Base-by-base conservation (phyloP, 768 basidiomycete species). In the Phallus indusiatus region DNA sequence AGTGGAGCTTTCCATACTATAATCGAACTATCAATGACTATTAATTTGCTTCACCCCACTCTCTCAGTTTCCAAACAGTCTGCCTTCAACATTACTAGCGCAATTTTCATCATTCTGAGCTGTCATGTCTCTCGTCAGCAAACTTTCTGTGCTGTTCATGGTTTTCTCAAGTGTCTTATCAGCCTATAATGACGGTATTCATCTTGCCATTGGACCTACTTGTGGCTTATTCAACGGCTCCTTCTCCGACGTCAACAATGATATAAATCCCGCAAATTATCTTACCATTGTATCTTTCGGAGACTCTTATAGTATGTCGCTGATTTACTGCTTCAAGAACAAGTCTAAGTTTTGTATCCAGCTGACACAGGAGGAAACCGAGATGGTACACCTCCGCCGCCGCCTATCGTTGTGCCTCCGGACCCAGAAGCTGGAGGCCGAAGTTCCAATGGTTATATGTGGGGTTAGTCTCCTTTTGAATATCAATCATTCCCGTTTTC, bases 241-340 rank as follows among this genome's bases (percentile, higher is more conserved):
- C 3, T 68, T 72, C 4, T 69, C 77, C 1, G 76, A 81, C 60
- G 71, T 79, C 16, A 82, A 80, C 48, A 78, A 76, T 0, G 81
- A 81, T 0, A 63, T 83, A 12, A 34, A 67, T 49, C 68, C 34
- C 16, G 47, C 77, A 16, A 24, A 60, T 0, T 69, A 75, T 60
- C 75, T 74, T 60, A 82, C 76, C 5, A 75, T 82, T 42, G 80
- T 82, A 1, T 72, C 79, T 1, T 81, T 82, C 59, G 78, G 79
- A 20, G 80, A 46, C 42, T 55, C 36, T 79, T 63, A 49, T 72
- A 69, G 48, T 34, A 6, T 16, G 12, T 16, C 48, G 57, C 33
- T 60, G 33, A 28, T 28, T 28, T 28, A 28, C 9, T 52, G 17
- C 12, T 49, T 47, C 7, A 36, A 28, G 28, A 2, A 2, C 28